Conservation (phyloP, 2,329 filamentous ascomycete genomes). For the Cucurbitaria berberidis region DNA sequence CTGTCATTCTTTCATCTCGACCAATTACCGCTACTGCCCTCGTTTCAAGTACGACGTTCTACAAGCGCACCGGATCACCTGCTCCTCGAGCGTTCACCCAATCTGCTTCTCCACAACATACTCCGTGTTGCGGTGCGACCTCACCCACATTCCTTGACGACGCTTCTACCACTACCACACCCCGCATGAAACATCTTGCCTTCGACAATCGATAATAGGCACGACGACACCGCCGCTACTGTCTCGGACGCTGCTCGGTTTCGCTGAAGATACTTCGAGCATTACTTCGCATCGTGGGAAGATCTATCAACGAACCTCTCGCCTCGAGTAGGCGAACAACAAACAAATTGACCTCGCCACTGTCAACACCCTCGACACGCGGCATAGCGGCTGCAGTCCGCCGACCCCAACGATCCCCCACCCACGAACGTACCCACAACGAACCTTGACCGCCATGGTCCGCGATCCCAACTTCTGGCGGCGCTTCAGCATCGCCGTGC, state of each 20-base stretch:
- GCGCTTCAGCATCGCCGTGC: constrained; percentile 64
- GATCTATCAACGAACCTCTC: not conserved
- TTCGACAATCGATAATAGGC: not conserved
- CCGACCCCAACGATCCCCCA: not conserved
- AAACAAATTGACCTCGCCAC: not conserved
- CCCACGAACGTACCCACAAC: not conserved
- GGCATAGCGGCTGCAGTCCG: not conserved
- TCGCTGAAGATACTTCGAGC: not conserved
- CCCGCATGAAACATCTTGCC: constrained; percentile 1
- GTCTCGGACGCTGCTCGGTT: not conserved
- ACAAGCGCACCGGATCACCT: constrained; percentile 12
- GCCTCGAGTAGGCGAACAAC: not conserved
- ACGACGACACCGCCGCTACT: not conserved
- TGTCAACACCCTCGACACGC: not conserved
- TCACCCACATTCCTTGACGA: constrained; percentile 14
- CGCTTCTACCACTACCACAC: not conserved
- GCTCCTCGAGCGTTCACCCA: constrained; percentile 6
- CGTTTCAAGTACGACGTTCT: constrained; percentile 8
- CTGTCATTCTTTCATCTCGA: constrained; percentile 10
- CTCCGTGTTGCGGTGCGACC: constrained; percentile 24
- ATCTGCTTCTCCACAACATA: constrained; percentile 20
- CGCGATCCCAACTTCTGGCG: constrained; percentile 66
- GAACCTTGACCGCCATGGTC: constrained; percentile 52
- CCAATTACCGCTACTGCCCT: constrained; percentile 1
- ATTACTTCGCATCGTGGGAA: not conserved